These are phyloP conservation scores for Calonectria multiphialidica DNA, from an alignment of 2,329 filamentous ascomycete species.

Conservation along the genomic window DNA sequence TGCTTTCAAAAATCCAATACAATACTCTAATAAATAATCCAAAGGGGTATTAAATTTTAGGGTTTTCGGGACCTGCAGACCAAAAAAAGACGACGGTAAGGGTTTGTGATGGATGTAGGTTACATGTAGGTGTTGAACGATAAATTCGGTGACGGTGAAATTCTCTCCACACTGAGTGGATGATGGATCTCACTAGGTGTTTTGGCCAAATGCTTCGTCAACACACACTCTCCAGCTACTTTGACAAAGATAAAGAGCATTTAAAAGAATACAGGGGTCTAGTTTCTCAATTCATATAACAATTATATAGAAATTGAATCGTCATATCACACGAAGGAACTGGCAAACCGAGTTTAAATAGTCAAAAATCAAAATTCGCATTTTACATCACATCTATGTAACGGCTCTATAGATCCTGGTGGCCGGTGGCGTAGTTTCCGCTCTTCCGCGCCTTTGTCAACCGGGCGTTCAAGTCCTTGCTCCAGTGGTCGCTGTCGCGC, in stretches of 20 bases:
- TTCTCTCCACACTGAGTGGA: background rate
- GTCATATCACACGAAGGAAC: background rate
- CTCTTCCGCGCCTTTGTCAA: slow-evolving; percentile 49
- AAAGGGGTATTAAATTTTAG: too few species aligned
- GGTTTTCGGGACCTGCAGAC: background rate
- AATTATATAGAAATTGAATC: background rate
- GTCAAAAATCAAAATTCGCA: background rate
- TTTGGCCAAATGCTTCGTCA: background rate
- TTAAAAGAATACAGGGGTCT: background rate
- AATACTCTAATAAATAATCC: too few species aligned
- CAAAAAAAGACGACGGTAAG: background rate
- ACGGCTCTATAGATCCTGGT: slow-evolving; percentile 49
- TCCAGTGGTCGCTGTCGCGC: slow-evolving; percentile 58
- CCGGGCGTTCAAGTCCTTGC: slow-evolving; percentile 53
- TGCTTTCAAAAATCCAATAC: background rate
- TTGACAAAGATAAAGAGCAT: background rate
- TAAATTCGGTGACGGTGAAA: background rate
- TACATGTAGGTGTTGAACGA: background rate
- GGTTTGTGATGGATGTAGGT: background rate
- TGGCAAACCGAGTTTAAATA: background rate
- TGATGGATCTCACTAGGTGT: background rate
- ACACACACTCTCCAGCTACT: background rate
- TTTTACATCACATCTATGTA: background rate
- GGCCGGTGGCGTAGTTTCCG: slow-evolving; percentile 39
- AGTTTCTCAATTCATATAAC: background rate